phyloP scores from a whole-genome alignment of 2,329 filamentous ascomycete species.

The Exophiala aquamarina region DNA sequence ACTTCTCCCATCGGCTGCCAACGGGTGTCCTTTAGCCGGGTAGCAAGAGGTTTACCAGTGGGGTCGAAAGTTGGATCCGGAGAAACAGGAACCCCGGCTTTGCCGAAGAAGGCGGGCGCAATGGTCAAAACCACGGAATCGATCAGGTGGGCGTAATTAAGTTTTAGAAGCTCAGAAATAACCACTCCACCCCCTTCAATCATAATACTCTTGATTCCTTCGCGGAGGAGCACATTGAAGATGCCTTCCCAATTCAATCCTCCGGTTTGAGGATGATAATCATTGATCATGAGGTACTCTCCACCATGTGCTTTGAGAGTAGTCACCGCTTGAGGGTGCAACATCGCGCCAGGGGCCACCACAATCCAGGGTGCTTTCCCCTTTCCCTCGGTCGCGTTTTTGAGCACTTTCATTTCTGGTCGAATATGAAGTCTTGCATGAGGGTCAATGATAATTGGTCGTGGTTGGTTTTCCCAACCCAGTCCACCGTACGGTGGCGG shows the following conservation, averaged over 20 bases:
- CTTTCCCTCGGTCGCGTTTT: constrained; percentile 61
- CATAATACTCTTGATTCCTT: constrained; percentile 78
- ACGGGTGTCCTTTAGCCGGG: constrained; percentile 61
- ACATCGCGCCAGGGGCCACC: constrained; percentile 47
- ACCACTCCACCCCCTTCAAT: constrained; percentile 82
- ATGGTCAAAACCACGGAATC: constrained; percentile 83
- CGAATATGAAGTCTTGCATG: constrained; percentile 68
- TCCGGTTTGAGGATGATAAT: constrained; percentile 25
- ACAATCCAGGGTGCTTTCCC: constrained; percentile 76
- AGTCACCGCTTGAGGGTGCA: constrained; percentile 47
- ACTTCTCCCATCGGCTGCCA: constrained; percentile 75
- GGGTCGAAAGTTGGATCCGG: constrained; percentile 56
- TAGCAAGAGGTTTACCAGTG: constrained; percentile 60
- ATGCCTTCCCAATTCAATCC: constrained; percentile 61
- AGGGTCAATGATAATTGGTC: constrained; percentile 81
- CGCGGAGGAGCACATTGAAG: constrained; percentile 55
- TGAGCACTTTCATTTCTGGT: constrained; percentile 63
- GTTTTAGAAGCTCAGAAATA: constrained; percentile 76
- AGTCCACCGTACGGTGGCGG: constrained; percentile 58
- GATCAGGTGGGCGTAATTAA: constrained; percentile 61
- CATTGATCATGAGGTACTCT: constrained; percentile 42
- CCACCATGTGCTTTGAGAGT: constrained; percentile 48
- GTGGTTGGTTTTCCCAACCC: constrained; percentile 60
- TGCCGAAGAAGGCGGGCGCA: constrained; percentile 85
- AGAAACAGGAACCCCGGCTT: constrained; percentile 75